Evolutionary conservation across 345 rosid species (phyloP).

Genomic region (Citrus mangshanensis): DNA sequence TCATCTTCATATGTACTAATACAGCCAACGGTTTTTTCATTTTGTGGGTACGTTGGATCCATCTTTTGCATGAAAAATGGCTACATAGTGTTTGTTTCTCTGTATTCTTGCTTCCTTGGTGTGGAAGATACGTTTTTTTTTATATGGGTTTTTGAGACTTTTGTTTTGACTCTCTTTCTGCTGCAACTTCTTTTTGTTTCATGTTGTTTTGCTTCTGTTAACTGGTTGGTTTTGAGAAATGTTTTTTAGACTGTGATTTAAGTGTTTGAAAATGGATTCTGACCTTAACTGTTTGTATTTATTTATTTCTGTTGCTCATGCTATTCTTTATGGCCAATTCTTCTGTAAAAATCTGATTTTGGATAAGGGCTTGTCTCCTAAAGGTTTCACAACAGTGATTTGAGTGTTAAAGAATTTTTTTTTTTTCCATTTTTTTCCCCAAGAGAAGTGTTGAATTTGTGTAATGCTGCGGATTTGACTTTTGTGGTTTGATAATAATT

Average conservation of each 20-base stretch:
- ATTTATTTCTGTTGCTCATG: background rate
- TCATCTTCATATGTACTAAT: background rate
- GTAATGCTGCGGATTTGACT: background rate
- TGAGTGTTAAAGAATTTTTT: background rate
- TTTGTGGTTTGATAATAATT: background rate
- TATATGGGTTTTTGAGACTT: slow-evolving; percentile 3
- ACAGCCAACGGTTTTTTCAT: background rate
- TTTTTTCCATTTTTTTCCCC: no score
- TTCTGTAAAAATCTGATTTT: background rate
- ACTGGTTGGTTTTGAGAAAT: background rate
- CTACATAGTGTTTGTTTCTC: background rate
- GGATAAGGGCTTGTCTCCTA: background rate
- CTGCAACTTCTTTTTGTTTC: background rate
- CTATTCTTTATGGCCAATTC: background rate
- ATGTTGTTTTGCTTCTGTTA: background rate
- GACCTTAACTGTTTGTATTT: background rate
- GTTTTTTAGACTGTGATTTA: background rate
- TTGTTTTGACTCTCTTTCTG: background rate
- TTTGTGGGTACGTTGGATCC: slow-evolving; percentile 31
- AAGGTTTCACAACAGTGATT: background rate
- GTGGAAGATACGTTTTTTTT: background rate
- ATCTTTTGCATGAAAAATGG: background rate
- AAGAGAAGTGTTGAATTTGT: background rate
- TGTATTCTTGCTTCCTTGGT: background rate
- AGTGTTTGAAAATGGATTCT: background rate